Evolutionary conservation across 768 basidiomycete species (phyloP), one percentile per base, ranked within the genome.

Genomic region (Lactarius sp.): DNA sequence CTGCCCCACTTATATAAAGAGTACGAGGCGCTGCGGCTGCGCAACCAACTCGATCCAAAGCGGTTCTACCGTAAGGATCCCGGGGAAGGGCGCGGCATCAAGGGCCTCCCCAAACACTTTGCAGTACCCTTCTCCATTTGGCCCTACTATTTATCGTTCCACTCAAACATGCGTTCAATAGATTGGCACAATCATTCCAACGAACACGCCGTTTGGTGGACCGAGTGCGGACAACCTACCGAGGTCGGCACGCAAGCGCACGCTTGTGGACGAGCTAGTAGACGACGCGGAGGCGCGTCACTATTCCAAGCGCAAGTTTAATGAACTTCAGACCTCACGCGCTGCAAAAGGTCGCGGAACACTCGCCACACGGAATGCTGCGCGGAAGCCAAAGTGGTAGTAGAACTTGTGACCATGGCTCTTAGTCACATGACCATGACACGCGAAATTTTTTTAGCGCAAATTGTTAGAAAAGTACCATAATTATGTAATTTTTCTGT

Each of bases 271-370:
- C 65, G 94, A 95, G 70, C 79, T 96, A 41, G 84, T 95, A 56
- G 90, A 90, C 69, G 93, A 95, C 75, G 86, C 90, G 2, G 90
- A 94, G 74, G 83, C 90, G 33, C 85, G 84, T 72, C 81, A 86
- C 64, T 94, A 94, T 71, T 88, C 94, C n/a, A 94, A 94, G 77
- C 85, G 83, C 77, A 95, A 95, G 77, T 94, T 93, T 75, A 83
- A 83, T 65, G 89, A 92, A 57, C 75, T 94, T 52, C 87, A 92
- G 75, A 71, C 74, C 6, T 82, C 84, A 49, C 81, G 87, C 69
- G 86, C 83, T 20, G 85, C 85, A 16, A 85, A 78, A 69, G 91
- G 92, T 8, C 81, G 81, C 67, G 85, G 85, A 56, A 92, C 89
- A 0, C 75, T 88, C n/a, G 79, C 78, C 31, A 80, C 82, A 56